Percentiles rank a stretch among this genome's conserved stretches.
These are phyloP conservation scores for Ilex asprella DNA, from an alignment of 257 asterid genomes.

Conservation along the genomic window DNA sequence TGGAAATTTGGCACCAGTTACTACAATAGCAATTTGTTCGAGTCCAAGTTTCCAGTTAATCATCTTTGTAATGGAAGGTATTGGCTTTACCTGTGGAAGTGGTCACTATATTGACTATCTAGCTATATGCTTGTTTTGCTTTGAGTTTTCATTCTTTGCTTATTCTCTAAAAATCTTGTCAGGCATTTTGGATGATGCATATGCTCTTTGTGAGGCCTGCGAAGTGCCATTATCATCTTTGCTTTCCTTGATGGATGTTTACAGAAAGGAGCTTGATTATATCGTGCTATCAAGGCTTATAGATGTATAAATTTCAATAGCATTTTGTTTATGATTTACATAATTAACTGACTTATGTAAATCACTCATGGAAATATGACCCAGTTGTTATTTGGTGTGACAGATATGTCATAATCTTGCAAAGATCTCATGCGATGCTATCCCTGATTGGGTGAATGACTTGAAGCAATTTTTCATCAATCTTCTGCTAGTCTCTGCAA, in stretches of 20 bases:
- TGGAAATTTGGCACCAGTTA: no score
- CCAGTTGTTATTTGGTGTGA: not conserved
- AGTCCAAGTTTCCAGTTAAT: no score
- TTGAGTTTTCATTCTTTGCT: not conserved
- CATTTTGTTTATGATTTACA: not conserved
- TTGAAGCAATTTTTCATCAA: conserved; percentile 25
- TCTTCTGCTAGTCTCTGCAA: conserved; percentile 29
- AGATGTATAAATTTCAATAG: conserved; percentile 14
- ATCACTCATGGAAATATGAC: not conserved
- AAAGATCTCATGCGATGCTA: conserved; percentile 27
- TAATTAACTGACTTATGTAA: no score
- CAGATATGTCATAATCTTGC: conserved; percentile 25
- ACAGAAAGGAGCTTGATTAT: conserved; percentile 28
- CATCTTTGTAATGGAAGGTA: no score
- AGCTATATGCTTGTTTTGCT: not conserved
- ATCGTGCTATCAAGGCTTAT: conserved; percentile 31
- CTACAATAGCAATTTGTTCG: no score
- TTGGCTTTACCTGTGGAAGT: no score
- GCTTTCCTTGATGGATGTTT: conserved; percentile 32
- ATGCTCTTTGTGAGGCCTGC: conserved; percentile 38
- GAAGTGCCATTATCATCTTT: conserved; percentile 29
- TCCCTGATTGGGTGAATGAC: conserved; percentile 25
- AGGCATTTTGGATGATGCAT: conserved; percentile 40
- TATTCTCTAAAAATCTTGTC: not conserved
- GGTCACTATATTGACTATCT: not conserved